Conservation (phyloP, 2,329 filamentous ascomycete genomes). For the Colletotrichum melonis region DNA sequence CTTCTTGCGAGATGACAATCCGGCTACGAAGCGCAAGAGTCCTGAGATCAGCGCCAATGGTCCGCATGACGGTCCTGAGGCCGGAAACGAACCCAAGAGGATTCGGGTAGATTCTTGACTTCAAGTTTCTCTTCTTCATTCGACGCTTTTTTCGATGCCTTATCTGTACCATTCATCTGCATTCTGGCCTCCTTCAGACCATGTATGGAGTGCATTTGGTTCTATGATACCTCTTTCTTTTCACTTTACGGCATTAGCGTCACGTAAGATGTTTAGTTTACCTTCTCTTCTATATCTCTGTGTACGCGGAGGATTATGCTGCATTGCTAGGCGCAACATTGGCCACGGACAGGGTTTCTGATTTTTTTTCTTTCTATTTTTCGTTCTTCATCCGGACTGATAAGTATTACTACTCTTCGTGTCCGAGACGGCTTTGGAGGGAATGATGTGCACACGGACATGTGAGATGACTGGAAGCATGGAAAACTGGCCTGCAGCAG, state of each 20-base stretch:
- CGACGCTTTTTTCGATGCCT: not conserved
- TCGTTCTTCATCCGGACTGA: not conserved
- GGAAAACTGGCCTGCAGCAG: slow-evolving; percentile 10
- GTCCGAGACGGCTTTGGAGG: not conserved
- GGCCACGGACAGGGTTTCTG: slow-evolving; percentile 19
- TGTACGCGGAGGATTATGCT: slow-evolving; percentile 3
- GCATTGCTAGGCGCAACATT: slow-evolving; percentile 29
- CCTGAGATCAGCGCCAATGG: slow-evolving; percentile 59
- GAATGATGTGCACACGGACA: slow-evolving; percentile 28
- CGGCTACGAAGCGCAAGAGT: slow-evolving; percentile 64
- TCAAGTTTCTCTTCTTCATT: not conserved
- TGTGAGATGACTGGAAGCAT: slow-evolving; percentile 26
- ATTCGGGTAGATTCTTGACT: slow-evolving; percentile 60
- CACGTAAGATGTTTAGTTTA: slow-evolving; percentile 27
- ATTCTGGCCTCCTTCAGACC: slow-evolving; percentile 20
- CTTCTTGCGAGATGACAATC: slow-evolving; percentile 69
- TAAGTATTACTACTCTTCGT: not conserved
- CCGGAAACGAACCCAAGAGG: slow-evolving; percentile 62
- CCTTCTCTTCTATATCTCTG: slow-evolving; percentile 18
- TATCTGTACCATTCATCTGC: slow-evolving; percentile 30
- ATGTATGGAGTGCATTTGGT: slow-evolving; percentile 33
- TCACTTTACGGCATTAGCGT: slow-evolving; percentile 34
- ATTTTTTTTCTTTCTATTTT: not conserved
- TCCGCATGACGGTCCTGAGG: slow-evolving; percentile 54
- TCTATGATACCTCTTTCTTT: slow-evolving; percentile 37